Conservation (phyloP, 495 filamentous ascomycete genomes). For the Daldinia decipiens region DNA sequence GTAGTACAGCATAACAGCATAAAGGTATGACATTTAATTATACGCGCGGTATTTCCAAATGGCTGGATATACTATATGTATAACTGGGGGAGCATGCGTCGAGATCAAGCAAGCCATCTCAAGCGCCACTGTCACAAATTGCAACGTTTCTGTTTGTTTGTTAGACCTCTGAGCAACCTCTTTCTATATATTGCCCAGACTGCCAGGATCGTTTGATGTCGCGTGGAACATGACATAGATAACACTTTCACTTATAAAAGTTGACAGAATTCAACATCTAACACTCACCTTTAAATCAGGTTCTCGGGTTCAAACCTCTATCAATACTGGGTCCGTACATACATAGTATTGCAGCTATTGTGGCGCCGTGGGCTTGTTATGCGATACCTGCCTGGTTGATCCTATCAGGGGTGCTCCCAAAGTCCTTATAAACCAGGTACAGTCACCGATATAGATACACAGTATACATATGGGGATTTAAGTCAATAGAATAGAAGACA, state of each 20-base stretch:
- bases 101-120: conserved; percentile 1
- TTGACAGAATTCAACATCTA: not conserved
- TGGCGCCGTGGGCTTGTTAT: not conserved
- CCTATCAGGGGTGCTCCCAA: not conserved
- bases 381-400: not conserved
- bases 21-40: conserved; percentile 4
- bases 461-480: not conserved
- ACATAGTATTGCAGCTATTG: not conserved
- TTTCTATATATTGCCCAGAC: not conserved
- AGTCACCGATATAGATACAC: not conserved
- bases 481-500: not conserved
- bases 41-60: conserved; percentile 21
- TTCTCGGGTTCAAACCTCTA: not conserved
- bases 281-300: not conserved
- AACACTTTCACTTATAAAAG: not conserved
- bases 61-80: conserved; percentile 11
- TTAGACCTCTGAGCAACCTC: not conserved
- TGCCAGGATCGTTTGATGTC: not conserved
- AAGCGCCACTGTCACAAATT: conserved; percentile 7
- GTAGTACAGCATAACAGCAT: conserved; percentile 34
- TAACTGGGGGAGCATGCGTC: not conserved
- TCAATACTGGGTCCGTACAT: conserved; percentile 1
- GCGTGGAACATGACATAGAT: not conserved
- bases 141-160: not conserved
- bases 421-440: not conserved